Base-by-base conservation (phyloP, 768 basidiomycete genomes). In the Tephrocybe sp. region DNA sequence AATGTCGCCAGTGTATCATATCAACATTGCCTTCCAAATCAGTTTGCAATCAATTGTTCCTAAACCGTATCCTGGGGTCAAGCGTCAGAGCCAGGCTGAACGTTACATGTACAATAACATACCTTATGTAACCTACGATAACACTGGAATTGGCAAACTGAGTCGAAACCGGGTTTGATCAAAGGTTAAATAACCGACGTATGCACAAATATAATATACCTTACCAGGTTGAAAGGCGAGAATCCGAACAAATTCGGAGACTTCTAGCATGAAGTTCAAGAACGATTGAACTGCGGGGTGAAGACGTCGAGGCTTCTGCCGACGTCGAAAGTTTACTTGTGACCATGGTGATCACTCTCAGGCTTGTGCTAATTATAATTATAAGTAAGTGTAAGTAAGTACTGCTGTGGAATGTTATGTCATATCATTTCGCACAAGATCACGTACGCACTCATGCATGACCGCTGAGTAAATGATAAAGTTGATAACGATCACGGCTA, bases 61-160 rank as follows among this genome's bases (percentile, higher is more conserved):
- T 17, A 5, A 17, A 15, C 34, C n/a, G 28, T 36, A 15, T 36
- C 34, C 34, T 17, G 4, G 34, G 34, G 34, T 36, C 34, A 15
- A 12, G n/a, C 14, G 34, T 17, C 34, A 36, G n/a, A 12, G n/a
- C n/a, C n/a, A n/a, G n/a, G n/a, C n/a, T n/a, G n/a, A 39, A 18
- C 20, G 38, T 39, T 39, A 20, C 17, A n/a, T n/a, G n/a, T n/a
- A n/a, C n/a, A n/a, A n/a, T n/a, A n/a, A 14, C 8, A 33, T 18
- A 28, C 47, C 47, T 39, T 39, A 39, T 38, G 47, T 48, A 48
- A 48, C n/a, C 11, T n/a, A 24, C 36, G 24, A 30, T 48, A 15
- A 15, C 33, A 24, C 45, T 47, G 45, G 45, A 33, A 20, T 14
- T 24, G 4, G 45, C 12, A 36, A 36, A 36, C 34, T n/a, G 34